phyloP scores from a whole-genome alignment of 1,284 basidiomycete genomes.

The Pascua guehoae region DNA sequence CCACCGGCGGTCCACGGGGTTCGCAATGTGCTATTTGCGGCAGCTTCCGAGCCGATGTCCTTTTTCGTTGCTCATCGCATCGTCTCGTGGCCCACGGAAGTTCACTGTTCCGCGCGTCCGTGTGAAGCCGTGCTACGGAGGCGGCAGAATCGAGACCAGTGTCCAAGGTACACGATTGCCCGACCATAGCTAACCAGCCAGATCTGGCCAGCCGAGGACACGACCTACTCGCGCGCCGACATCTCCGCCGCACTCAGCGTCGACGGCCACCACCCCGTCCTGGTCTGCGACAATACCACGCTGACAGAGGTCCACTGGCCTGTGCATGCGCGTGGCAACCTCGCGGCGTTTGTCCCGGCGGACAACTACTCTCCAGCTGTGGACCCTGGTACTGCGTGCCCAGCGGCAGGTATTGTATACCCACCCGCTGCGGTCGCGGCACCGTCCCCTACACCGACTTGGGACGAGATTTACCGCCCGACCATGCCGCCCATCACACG shows the following conservation, averaged over 20 bases:
- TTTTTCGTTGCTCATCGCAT: no score
- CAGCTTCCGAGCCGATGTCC: not conserved
- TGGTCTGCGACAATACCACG: conserved; percentile 34
- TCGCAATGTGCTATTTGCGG: no score
- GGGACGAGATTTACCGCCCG: conserved; percentile 43
- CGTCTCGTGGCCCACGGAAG: no score
- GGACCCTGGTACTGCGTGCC: conserved; percentile 29
- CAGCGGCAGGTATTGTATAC: conserved; percentile 44
- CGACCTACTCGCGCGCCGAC: conserved; percentile 38
- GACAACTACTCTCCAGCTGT: conserved; percentile 2
- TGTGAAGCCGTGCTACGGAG: no score
- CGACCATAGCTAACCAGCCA: conserved; percentile 6
- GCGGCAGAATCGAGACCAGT: no score
- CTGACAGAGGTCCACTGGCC: conserved; percentile 40
- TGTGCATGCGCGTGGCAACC: conserved; percentile 30
- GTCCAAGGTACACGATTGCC: no score
- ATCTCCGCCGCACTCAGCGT: conserved; percentile 29
- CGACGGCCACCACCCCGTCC: conserved; percentile 24
- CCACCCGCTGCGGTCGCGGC: conserved; percentile 29
- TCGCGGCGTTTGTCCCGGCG: conserved; percentile 33
- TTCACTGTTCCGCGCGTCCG: not conserved
- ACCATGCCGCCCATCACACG: conserved; percentile 43
- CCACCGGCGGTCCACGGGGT: no score
- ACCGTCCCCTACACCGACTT: conserved; percentile 28
- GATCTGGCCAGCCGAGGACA: conserved; percentile 46